A percentile compares a stretch with the other conserved stretches of the same genome.
phyloP scores from a whole-genome alignment of 2,329 filamentous ascomycete species.

The Sordariomycetes sp. region DNA sequence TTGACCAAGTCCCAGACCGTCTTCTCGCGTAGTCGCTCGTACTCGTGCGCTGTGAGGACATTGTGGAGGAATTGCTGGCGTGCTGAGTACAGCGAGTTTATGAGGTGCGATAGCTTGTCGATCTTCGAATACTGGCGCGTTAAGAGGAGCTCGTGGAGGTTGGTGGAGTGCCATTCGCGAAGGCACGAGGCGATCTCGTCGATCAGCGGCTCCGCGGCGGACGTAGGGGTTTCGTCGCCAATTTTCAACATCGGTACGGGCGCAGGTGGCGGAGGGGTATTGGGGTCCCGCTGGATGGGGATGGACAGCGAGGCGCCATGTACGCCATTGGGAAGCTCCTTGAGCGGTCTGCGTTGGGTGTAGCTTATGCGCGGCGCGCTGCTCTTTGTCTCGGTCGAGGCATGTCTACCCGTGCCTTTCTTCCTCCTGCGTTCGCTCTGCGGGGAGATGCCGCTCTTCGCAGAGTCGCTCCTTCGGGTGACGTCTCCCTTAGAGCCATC shows the following conservation, averaged over 20 bases:
- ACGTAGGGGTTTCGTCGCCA: slow-evolving; percentile 90
- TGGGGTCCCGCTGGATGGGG: slow-evolving; percentile 45
- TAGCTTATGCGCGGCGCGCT: slow-evolving; percentile 5
- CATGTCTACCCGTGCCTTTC: slow-evolving; percentile 8
- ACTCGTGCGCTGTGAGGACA: slow-evolving; percentile 78
- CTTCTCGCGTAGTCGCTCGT: slow-evolving; percentile 66
- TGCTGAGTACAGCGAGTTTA: slow-evolving; percentile 71
- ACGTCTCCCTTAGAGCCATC: slow-evolving; percentile 9
- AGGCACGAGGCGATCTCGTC: slow-evolving; percentile 96
- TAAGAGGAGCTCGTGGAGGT: slow-evolving; percentile 82
- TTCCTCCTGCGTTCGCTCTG: slow-evolving; percentile 22
- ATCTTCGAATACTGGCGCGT: slow-evolving; percentile 68
- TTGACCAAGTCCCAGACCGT: slow-evolving; percentile 92
- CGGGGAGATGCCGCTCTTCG: slow-evolving; percentile 36
- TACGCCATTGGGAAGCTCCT: slow-evolving; percentile 24
- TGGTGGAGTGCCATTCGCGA: slow-evolving; percentile 96
- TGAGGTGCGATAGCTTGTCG: slow-evolving; percentile 68
- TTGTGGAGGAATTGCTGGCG: slow-evolving; percentile 87
- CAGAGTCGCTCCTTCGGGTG: slow-evolving; percentile 27
- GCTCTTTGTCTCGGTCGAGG: background rate
- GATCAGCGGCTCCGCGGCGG: slow-evolving; percentile 75
- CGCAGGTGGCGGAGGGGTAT: slow-evolving; percentile 66
- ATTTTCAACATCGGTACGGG: slow-evolving; percentile 97
- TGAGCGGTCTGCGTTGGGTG: slow-evolving; percentile 9
- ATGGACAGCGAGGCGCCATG: slow-evolving; percentile 27